A percentile compares a stretch with the other conserved stretches of the same genome.
Evolutionary conservation across 164 flowering plant genomes (phyloP).

Genomic region (Vitis rotundifolia): DNA sequence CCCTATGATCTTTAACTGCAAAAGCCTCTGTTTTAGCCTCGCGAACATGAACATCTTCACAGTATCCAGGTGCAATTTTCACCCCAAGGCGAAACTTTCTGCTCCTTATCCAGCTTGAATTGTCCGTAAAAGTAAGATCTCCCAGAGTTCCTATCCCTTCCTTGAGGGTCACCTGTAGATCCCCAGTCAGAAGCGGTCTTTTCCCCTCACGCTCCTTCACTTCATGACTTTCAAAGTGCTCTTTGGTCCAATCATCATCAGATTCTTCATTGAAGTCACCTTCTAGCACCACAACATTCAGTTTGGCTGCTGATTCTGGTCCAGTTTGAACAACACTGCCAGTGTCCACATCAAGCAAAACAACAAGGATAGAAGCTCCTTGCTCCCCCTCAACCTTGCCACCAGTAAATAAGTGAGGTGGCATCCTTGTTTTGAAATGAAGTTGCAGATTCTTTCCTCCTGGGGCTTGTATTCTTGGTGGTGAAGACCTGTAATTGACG

Average conservation of each 20-base stretch:
- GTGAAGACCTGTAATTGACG: constrained; percentile 32
- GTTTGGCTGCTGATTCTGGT: constrained; percentile 47
- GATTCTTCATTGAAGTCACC: constrained; percentile 63
- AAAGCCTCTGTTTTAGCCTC: constrained; percentile 77
- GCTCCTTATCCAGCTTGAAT: constrained; percentile 76
- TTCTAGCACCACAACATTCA: constrained; percentile 57
- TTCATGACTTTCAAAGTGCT: constrained; percentile 51
- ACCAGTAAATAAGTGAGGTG: constrained; percentile 62
- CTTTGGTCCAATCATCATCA: constrained; percentile 51
- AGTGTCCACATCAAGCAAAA: constrained; percentile 38
- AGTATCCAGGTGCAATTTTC: constrained; percentile 40
- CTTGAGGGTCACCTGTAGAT: constrained; percentile 41
- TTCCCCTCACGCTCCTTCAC: constrained; percentile 72
- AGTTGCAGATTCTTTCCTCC: constrained; percentile 46
- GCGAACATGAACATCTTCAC: constrained; percentile 47
- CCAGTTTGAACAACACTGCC: constrained; percentile 43
- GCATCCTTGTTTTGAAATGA: constrained; percentile 56
- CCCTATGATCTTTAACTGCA: constrained; percentile 76
- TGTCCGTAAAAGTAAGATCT: constrained; percentile 68
- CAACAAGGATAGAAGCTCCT: constrained; percentile 55
- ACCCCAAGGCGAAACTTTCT: constrained; percentile 74
- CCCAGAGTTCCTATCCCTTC: constrained; percentile 70
- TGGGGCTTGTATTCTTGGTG: constrained; percentile 43
- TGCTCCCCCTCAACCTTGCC: constrained; percentile 64
- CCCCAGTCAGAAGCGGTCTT: constrained; percentile 71